A percentile compares a stretch with the other conserved stretches of the same genome.
Conservation (phyloP, 768 basidiomycete species). For the Suillus plorans region DNA sequence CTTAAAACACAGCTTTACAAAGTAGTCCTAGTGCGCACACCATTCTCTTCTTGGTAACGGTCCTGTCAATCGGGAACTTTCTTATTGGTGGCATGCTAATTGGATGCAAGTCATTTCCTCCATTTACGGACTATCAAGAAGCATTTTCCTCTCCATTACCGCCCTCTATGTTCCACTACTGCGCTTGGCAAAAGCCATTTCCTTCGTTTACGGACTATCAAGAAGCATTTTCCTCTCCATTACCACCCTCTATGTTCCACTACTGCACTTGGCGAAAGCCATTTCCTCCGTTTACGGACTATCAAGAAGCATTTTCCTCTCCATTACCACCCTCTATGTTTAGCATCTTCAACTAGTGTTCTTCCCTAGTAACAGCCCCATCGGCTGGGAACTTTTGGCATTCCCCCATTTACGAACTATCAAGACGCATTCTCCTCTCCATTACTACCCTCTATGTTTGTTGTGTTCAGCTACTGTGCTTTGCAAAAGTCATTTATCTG, state of each 20-base stretch:
- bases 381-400: no score
- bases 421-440: no score
- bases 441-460: background rate
- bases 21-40: background rate
- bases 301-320: background rate
- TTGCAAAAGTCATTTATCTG: conserved; percentile 75
- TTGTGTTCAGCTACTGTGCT: conserved; percentile 49
- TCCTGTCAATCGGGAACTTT: background rate
- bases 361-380: no score
- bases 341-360: no score
- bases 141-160: conserved; percentile 60
- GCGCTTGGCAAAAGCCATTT: background rate
- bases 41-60: background rate
- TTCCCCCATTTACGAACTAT: background rate
- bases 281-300: background rate
- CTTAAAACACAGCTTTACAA: background rate
- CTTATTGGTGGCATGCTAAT: background rate
- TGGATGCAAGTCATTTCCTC: conserved; percentile 63
- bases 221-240: no score
- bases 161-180: background rate
- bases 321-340: background rate
- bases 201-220: background rate
- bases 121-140: conserved; percentile 72
- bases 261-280: no score
- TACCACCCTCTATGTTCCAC: no score